Evolutionary conservation across 306 rosid species (phyloP).

Genomic region (Medicago arabica): DNA sequence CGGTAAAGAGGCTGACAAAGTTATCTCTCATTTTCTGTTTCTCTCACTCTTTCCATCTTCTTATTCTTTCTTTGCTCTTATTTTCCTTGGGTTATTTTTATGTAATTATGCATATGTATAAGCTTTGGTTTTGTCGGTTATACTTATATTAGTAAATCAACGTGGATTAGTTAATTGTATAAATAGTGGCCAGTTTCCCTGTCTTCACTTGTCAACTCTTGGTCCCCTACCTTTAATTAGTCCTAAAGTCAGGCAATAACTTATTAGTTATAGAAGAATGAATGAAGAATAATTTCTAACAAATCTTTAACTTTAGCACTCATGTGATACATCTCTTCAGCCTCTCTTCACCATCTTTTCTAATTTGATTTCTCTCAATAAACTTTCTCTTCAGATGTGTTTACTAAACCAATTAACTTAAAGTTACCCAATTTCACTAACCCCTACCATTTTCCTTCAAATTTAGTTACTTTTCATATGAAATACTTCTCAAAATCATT

Average conservation of each 20-base stretch:
- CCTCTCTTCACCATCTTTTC: constrained; percentile 23
- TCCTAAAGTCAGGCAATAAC: no score
- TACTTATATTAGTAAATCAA: neutral
- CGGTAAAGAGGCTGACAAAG: no score
- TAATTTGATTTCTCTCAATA: neutral
- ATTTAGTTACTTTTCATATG: constrained; percentile 10
- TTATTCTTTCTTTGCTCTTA: neutral
- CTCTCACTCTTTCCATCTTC: neutral
- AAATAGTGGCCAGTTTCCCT: constrained; percentile 6
- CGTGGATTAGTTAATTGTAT: neutral
- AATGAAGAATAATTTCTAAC: constrained; percentile 16
- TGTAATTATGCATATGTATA: no score
- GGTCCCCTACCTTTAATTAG: constrained; percentile 8
- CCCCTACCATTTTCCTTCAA: constrained; percentile 28
- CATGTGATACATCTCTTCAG: neutral
- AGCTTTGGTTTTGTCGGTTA: no score
- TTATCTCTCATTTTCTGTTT: no score
- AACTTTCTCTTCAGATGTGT: constrained; percentile 26
- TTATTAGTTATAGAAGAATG: neutral
- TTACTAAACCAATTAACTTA: constrained; percentile 29
- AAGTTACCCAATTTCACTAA: constrained; percentile 4
- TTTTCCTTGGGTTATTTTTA: no score
- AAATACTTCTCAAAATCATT: constrained; percentile 29
- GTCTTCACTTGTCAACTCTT: constrained; percentile 1
- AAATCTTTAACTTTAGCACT: neutral